phyloP scores from a whole-genome alignment of 2,329 filamentous ascomycete genomes.

The Epichloe amarillans region DNA sequence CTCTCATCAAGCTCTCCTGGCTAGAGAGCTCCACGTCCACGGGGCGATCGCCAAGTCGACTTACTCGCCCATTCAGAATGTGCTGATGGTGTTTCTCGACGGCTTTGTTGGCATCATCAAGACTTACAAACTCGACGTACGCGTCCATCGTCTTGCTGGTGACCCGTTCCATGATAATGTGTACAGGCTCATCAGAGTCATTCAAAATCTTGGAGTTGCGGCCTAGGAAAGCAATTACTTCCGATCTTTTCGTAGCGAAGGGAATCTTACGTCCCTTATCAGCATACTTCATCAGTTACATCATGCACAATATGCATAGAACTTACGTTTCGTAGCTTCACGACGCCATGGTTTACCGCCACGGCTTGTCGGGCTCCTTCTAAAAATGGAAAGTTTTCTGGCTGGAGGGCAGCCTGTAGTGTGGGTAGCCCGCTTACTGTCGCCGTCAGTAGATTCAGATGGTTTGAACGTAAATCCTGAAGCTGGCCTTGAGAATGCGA shows the following conservation, averaged over 20 bases:
- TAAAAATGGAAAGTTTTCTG: constrained; percentile 32
- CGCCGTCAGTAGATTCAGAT: constrained; percentile 24
- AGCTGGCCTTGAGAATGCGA: background rate
- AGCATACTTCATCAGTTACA: background rate
- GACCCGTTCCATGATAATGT: constrained; percentile 52
- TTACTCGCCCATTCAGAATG: constrained; percentile 24
- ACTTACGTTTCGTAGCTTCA: constrained; percentile 39
- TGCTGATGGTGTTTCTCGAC: constrained; percentile 34
- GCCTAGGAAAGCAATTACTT: constrained; percentile 46
- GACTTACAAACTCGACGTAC: constrained; percentile 42
- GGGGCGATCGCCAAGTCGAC: constrained; percentile 42
- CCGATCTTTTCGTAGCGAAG: constrained; percentile 36
- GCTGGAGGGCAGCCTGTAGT: constrained; percentile 21
- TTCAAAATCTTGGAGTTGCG: constrained; percentile 41
- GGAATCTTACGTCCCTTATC: constrained; percentile 34
- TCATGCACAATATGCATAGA: too few relatives aligned
- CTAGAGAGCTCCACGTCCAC: constrained; percentile 44
- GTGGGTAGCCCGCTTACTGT: constrained; percentile 21
- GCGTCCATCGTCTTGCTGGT: constrained; percentile 49
- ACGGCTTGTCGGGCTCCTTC: constrained; percentile 22
- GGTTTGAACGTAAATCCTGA: constrained; percentile 16
- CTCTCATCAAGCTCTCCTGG: constrained; percentile 43
- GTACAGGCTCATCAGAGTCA: constrained; percentile 41
- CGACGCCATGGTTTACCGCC: constrained; percentile 26
- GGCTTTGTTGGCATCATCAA: constrained; percentile 38